Conservation (phyloP, 2,329 filamentous ascomycete species). For the Epichloe bromicola region DNA sequence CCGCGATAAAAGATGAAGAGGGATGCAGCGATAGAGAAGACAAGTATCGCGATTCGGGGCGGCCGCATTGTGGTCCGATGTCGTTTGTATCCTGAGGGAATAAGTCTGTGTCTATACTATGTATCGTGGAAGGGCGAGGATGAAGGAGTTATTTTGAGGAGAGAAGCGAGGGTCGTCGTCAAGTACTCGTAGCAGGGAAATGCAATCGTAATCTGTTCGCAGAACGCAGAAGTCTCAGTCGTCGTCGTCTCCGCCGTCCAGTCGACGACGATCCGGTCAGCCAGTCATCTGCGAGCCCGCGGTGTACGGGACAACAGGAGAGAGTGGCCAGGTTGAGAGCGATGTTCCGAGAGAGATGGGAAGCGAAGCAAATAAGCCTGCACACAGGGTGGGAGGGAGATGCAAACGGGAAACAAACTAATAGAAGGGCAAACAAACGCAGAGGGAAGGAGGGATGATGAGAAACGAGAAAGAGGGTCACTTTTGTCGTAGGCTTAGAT, state of each 20-base stretch:
- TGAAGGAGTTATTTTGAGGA: neutral
- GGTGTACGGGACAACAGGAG: neutral
- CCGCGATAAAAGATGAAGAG: slow-evolving; percentile 43
- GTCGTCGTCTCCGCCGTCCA: slow-evolving; percentile 1
- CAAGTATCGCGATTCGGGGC: slow-evolving; percentile 39
- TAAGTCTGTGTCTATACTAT: neutral
- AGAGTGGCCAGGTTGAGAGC: neutral
- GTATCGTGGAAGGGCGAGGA: neutral
- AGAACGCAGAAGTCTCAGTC: neutral
- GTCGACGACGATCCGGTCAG: slow-evolving; percentile 6
- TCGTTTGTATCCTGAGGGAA: neutral
- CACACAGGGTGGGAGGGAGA: neutral
- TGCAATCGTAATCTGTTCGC: neutral
- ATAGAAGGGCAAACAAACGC: neutral
- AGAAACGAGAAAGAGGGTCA: neutral
- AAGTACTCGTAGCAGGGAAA: no score
- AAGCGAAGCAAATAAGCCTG: neutral
- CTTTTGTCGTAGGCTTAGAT: neutral
- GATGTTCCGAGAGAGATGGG: neutral
- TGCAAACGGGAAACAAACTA: neutral
- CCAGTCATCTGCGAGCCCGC: slow-evolving; percentile 5
- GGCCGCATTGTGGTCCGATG: slow-evolving; percentile 33
- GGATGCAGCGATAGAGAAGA: slow-evolving; percentile 38
- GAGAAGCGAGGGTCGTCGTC: neutral
- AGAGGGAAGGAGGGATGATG: neutral